phyloP scores from a whole-genome alignment of 192 early-diverging fungal genomes.

The Geranomyces michiganensis region DNA sequence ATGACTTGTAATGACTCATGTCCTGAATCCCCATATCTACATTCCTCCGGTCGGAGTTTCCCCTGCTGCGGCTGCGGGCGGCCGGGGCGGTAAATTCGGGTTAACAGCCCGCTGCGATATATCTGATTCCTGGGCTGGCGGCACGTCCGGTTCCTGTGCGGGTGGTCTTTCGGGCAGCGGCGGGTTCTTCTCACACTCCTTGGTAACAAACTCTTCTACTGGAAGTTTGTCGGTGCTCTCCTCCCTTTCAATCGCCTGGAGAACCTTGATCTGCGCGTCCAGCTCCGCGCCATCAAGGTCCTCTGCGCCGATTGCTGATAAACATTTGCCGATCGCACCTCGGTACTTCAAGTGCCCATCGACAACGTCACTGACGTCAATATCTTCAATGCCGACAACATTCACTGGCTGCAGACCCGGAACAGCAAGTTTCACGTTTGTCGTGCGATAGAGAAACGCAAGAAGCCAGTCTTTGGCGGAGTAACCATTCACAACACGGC shows the following conservation, averaged over 20 bases:
- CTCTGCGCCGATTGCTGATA: constrained; percentile 63
- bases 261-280: constrained; percentile 14
- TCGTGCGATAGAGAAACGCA: constrained; percentile 86
- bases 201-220: constrained; percentile 22
- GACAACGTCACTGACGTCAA: constrained; percentile 76
- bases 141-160: too few relatives aligned
- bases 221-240: constrained; percentile 8
- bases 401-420: constrained; percentile 83
- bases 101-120: too few relatives aligned
- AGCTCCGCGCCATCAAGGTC: constrained; percentile 31
- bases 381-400: constrained; percentile 77
- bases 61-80: too few relatives aligned
- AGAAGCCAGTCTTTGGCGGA: constrained; percentile 88
- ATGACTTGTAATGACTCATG: too few relatives aligned
- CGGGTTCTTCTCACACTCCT: background rate
- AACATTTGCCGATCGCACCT: constrained; percentile 65
- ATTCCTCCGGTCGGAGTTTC: too few relatives aligned
- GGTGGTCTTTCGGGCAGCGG: too few relatives aligned
- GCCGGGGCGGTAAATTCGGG: too few relatives aligned
- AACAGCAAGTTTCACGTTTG: constrained; percentile 70
- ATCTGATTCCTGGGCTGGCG: too few relatives aligned
- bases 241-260: constrained; percentile 34
- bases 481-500: constrained; percentile 90
- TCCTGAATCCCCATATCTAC: too few relatives aligned
- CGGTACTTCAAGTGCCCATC: constrained; percentile 88